Base-by-base conservation (phyloP, 306 rosid species). In the Canavalia gladiata region DNA sequence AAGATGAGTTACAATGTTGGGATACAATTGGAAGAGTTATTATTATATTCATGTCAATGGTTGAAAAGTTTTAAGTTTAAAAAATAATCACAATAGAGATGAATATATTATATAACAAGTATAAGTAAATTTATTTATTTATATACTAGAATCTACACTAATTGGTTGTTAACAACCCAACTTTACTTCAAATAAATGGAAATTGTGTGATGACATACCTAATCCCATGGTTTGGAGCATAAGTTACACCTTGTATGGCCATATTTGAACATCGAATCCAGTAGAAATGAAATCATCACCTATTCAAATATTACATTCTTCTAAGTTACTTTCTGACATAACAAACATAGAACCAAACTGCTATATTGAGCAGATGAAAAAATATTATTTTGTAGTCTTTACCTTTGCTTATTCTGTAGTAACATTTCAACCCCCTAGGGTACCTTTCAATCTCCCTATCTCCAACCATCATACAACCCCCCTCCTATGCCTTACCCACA, bases 281-380 rank as follows among this genome's bases (percentile, higher is more conserved):
- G 93, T 90, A 12, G 97, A 93, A 73, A 96, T 92, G 85, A 98
- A 96, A 72, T 96, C 99, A 60, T 96, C 99, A 33, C 98, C 99
- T 95, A 83, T 72, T 78, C 7, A 80, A 56, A 70, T 62, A 60
- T 41, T 47, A 85, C 51, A 43, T 47, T 43, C 31, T 12, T 74
- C 28, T 11, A 39, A 76, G 47, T n/a, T 72, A 81, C n/a, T 64
- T 66, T 62, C 9, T 84, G n/a, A 35, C 29, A 72, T 63, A 70
- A 63, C 10, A 62, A 43, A 74, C 11, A 63, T 3, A 55, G 34
- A 69, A 47, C 45, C 43, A 63, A 75, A 58, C 5, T 39, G 51
- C 41, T 43, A 84, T 29, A 35, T 45, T n/a, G 66, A 71, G 62
- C 5, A 76, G 58, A 2, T 25, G n/a, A 64, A 66, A 18, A 18